Evolutionary conservation across 1,139 yeast genomes (phyloP), one percentile per base, ranked within the genome.

Genomic region (Candida buenavistaensis): DNA sequence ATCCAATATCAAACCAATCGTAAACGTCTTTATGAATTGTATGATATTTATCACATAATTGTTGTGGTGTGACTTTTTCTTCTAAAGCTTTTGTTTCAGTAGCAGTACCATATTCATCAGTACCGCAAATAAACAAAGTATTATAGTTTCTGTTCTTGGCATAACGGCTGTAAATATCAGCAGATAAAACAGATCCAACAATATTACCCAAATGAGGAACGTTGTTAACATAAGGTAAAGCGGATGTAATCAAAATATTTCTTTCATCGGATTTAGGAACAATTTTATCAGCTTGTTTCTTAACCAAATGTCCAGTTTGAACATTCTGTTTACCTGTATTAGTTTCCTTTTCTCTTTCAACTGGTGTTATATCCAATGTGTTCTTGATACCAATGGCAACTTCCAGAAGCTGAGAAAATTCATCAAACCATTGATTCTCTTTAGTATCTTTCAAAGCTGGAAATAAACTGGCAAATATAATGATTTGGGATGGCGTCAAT

Each of bases 41-140:
- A 62, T 88, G 84, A 64, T 87, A 92, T 60, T 92, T 92, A 60
- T 85, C 88, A 71, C 97, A 92, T 51, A 92, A 72, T 54, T 88
- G 82, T 51, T 78, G 70, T 32, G 99, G 98, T 4, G 95, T 75
- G 42, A 87, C 82, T 29, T 84, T 82, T 55, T 92, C 97, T 62
- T 92, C 98, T 39, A 92, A 69, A 8, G 98, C 98, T 64, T 92
- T 92, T 23, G 98, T 94, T 63, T 92, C 99, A 16, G 98, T 92
- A 33, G 99, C 99, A 43, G 99, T 92, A 58, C 99, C 99, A 59
- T 92, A 94, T 64, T 92, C 99, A 59, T 92, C 99, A 24, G 98
- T 94, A 64, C 99, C 99, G 65, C 98, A 89, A 40, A 92, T 66
- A 54, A 70, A 92, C 43, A 92, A 67, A 14, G 96, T 73, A 57